Conservation (phyloP, 2,329 filamentous ascomycete genomes). For the Acarospora socialis region DNA sequence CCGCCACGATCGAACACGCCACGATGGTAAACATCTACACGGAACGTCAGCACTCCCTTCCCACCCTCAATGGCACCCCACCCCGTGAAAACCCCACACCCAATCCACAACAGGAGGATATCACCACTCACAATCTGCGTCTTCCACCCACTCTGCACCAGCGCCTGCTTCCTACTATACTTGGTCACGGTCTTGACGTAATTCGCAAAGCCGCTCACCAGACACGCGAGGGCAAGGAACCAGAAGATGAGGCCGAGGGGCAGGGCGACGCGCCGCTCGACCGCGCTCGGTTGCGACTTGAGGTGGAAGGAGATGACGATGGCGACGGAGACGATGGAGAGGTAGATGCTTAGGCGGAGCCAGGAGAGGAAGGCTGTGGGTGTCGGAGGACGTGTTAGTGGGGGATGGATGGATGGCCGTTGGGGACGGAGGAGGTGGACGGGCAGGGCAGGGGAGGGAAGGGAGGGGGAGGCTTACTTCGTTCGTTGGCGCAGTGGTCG, state of each 20-base stretch:
- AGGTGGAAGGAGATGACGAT: conserved; percentile 92
- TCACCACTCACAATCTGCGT: conserved; percentile 54
- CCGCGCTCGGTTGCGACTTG: conserved; percentile 50
- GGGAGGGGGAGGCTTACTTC: too few species aligned
- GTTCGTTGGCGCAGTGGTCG: conserved; percentile 52
- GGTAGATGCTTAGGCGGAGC: conserved; percentile 76
- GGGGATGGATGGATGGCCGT: conserved; percentile 26
- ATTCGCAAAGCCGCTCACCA: conserved; percentile 66
- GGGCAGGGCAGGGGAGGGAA: not conserved
- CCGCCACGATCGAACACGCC: conserved; percentile 48
- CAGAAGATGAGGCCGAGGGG: conserved; percentile 85
- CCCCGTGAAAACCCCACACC: too few species aligned
- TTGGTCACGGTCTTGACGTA: conserved; percentile 74
- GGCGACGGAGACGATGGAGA: conserved; percentile 76
- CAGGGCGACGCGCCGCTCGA: conserved; percentile 64
- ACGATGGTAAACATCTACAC: conserved; percentile 48
- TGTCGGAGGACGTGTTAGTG: conserved; percentile 18
- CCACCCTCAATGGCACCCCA: too few species aligned
- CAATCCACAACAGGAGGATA: too few species aligned
- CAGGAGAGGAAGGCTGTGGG: conserved; percentile 88
- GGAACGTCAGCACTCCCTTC: not conserved
- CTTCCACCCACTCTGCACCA: conserved; percentile 89
- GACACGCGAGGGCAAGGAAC: conserved; percentile 61
- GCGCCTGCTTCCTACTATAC: conserved; percentile 62
- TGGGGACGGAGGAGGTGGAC: not conserved